Percentiles rank a stretch among this genome's conserved stretches.
These are phyloP conservation scores for Noccaea bulbosa DNA, from an alignment of 345 rosid species.

Conservation along the genomic window DNA sequence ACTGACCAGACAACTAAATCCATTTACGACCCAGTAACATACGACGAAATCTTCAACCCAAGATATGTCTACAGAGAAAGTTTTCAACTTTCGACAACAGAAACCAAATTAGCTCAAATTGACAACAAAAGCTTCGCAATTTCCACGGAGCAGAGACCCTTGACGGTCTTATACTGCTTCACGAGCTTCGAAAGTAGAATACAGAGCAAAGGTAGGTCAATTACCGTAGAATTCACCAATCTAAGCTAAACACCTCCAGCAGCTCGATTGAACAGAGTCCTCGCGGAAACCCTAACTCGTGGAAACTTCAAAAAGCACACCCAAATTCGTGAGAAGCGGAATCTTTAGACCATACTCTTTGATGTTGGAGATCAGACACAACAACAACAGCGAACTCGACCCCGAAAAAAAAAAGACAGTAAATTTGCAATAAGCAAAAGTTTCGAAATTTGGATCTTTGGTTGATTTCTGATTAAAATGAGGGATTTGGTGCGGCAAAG, in stretches of 20 bases:
- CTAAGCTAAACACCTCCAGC: conserved; percentile 18
- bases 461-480: conserved; percentile 31
- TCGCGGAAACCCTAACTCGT: conserved; percentile 41
- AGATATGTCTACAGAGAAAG: not conserved
- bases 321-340: conserved; percentile 14
- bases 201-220: conserved; percentile 26
- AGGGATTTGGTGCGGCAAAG: conserved; percentile 42
- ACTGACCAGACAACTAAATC: conserved; percentile 10
- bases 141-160: conserved; percentile 11
- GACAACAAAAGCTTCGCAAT: conserved; percentile 24
- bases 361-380: conserved; percentile 38
- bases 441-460: conserved; percentile 37
- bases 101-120: conserved; percentile 31
- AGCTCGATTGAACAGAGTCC: conserved; percentile 42
- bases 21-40: not conserved
- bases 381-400: conserved; percentile 12
- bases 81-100: conserved; percentile 26
- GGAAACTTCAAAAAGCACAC: conserved; percentile 3
- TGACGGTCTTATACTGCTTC: conserved; percentile 5
- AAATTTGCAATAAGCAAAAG: conserved; percentile 25
- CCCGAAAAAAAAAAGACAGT: conserved; percentile 18
- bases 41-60: not conserved
- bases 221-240: conserved; percentile 38
- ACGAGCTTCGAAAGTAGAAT: conserved; percentile 21
- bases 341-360: conserved; percentile 22